Evolutionary conservation across 495 filamentous ascomycete species (phyloP).

Genomic region (Annulohypoxylon nitens): DNA sequence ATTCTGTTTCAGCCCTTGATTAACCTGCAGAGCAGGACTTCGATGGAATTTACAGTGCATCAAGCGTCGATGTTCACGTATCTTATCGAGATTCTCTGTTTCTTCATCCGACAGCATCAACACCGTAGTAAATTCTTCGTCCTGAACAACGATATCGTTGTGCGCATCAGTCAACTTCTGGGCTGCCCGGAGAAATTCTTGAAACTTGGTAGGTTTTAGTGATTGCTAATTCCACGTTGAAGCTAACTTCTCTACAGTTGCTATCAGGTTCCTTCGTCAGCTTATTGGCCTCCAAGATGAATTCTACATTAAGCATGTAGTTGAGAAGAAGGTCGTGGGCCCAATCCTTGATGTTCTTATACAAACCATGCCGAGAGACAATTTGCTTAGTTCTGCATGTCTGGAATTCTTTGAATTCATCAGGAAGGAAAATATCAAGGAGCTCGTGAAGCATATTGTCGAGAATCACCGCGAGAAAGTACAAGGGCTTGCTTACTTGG

Average conservation of each 20-base stretch:
- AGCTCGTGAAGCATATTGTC: slow-evolving; percentile 85
- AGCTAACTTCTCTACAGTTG: slow-evolving; percentile 65
- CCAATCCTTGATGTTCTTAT: slow-evolving; percentile 90
- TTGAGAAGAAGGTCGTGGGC: slow-evolving; percentile 84
- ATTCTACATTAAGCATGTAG: slow-evolving; percentile 90
- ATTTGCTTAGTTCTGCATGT: slow-evolving; percentile 94
- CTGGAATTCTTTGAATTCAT: slow-evolving; percentile 95
- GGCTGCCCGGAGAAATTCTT: slow-evolving; percentile 90
- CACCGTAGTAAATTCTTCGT: slow-evolving; percentile 91
- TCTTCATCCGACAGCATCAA: slow-evolving; percentile 90
- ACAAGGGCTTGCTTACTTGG: slow-evolving; percentile 82
- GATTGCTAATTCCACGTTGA: background rate
- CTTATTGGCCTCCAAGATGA: slow-evolving; percentile 90
- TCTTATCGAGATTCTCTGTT: slow-evolving; percentile 93
- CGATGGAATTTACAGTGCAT: slow-evolving; percentile 70
- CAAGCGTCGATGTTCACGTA: slow-evolving; percentile 91
- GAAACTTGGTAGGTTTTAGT: slow-evolving; percentile 78
- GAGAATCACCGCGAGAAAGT: slow-evolving; percentile 90
- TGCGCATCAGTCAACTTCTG: slow-evolving; percentile 86
- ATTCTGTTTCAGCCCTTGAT: slow-evolving; percentile 90
- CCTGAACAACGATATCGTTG: slow-evolving; percentile 80
- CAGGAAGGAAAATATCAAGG: slow-evolving; percentile 84
- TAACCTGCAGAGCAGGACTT: slow-evolving; percentile 76
- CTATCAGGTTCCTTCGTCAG: slow-evolving; percentile 94
- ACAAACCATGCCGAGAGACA: slow-evolving; percentile 95